phyloP scores from a whole-genome alignment of 192 early-diverging fungal species.

The Coemansia reversa region DNA sequence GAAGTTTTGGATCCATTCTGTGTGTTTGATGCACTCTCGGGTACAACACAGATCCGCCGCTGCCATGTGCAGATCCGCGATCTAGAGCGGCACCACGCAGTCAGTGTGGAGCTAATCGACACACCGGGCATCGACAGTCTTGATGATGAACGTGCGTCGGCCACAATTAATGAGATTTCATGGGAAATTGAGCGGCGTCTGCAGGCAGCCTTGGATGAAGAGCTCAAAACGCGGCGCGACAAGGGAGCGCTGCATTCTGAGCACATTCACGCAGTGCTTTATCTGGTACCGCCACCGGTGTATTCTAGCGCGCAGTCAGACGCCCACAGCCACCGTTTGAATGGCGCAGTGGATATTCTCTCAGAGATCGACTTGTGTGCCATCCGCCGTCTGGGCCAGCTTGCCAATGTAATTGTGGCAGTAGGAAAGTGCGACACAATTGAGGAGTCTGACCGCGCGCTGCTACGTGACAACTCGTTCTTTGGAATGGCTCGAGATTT shows the following conservation, averaged over 20 bases:
- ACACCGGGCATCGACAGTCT: conserved; percentile 43
- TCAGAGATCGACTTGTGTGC: conserved; percentile 26
- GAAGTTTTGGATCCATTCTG: conserved; percentile 48
- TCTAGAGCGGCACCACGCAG: conserved; percentile 1
- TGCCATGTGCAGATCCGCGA: conserved; percentile 22
- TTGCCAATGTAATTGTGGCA: conserved; percentile 36
- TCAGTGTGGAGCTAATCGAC: conserved; percentile 44
- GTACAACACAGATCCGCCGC: conserved; percentile 23
- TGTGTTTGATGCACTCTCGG: conserved; percentile 44
- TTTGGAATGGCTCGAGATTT: conserved; percentile 13
- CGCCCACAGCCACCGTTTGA: conserved; percentile 28
- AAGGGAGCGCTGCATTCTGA: not conserved
- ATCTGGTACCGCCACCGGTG: conserved; percentile 45
- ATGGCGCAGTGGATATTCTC: conserved; percentile 27
- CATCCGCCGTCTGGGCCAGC: conserved; percentile 26
- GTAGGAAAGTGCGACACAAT: conserved; percentile 52
- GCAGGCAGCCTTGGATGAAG: conserved; percentile 33
- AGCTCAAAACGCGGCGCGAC: conserved; percentile 24
- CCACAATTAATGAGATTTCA: conserved; percentile 21
- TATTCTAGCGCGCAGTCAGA: conserved; percentile 31
- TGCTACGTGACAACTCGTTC: conserved; percentile 29
- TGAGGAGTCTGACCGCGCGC: conserved; percentile 23
- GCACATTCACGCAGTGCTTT: conserved; percentile 39
- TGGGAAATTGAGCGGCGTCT: conserved; percentile 40
- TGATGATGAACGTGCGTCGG: conserved; percentile 14